These are phyloP conservation scores for Talaromyces islandicus DNA, from an alignment of 2,329 filamentous ascomycete species.

Conservation along the genomic window DNA sequence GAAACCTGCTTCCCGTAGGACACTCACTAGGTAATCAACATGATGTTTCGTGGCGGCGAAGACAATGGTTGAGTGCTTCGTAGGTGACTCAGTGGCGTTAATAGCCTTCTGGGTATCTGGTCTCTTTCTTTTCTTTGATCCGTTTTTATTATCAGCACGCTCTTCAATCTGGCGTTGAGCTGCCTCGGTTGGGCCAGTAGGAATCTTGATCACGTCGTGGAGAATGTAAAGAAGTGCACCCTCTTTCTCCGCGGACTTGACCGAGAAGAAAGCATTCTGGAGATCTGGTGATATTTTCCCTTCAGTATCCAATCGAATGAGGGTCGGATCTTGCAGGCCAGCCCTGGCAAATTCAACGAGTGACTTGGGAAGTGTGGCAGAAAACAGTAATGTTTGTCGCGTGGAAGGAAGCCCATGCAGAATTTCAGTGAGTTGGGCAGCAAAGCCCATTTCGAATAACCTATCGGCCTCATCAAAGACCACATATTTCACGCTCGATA, in stretches of 20 bases:
- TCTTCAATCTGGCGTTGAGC: slow-evolving; percentile 40
- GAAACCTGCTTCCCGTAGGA: slow-evolving; percentile 79
- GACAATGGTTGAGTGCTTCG: slow-evolving; percentile 86
- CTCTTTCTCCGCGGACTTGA: slow-evolving; percentile 92
- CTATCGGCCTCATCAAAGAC: slow-evolving; percentile 98
- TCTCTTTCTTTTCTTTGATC: slow-evolving; percentile 42
- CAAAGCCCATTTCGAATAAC: slow-evolving; percentile 98
- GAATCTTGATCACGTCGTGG: slow-evolving; percentile 89
- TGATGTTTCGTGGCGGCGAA: slow-evolving; percentile 96
- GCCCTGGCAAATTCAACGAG: slow-evolving; percentile 94
- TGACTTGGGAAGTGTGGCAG: slow-evolving; percentile 87
- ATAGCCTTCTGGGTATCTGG: slow-evolving; percentile 45
- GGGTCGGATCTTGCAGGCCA: slow-evolving; percentile 82
- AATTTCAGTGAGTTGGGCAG: slow-evolving; percentile 87
- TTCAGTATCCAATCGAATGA: slow-evolving; percentile 87
- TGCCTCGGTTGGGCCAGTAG: slow-evolving; percentile 57
- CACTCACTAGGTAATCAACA: slow-evolving; percentile 80
- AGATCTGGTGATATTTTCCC: slow-evolving; percentile 94
- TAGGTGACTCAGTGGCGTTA: slow-evolving; percentile 63
- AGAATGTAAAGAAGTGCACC: slow-evolving; percentile 83
- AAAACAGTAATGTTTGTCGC: slow-evolving; percentile 89
- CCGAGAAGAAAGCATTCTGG: slow-evolving; percentile 89
- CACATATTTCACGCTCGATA: slow-evolving; percentile 88
- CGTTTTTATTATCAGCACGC: slow-evolving; percentile 30
- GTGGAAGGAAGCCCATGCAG: slow-evolving; percentile 76